Percentiles rank a stretch among this genome's conserved stretches.
Evolutionary conservation across 1,284 basidiomycete genomes (phyloP).

Genomic region (Austropuccinia psidii): DNA sequence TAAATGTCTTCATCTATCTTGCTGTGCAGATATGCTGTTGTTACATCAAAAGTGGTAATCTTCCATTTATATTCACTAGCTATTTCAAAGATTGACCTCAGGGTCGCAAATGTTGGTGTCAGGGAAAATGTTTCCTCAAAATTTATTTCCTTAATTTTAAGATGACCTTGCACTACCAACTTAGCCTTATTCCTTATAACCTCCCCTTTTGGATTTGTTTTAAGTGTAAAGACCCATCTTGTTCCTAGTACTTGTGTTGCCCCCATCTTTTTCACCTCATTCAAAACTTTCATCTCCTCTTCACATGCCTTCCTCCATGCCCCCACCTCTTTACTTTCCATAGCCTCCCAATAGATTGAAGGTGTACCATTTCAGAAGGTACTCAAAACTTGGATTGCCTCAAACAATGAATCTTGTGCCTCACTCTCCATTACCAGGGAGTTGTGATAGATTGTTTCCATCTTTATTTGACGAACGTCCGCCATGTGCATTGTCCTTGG

Average conservation of each 20-base stretch:
- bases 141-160: conserved; percentile 25
- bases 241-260: background rate
- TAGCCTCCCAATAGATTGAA: background rate
- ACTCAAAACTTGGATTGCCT: no score
- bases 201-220: conserved; percentile 5
- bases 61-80: background rate
- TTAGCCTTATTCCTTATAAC: conserved; percentile 26
- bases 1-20: conserved; percentile 8
- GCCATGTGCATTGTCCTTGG: no score
- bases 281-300: conserved; percentile 1
- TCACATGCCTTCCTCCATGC: background rate
- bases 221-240: conserved; percentile 34
- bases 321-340: background rate
- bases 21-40: conserved; percentile 12
- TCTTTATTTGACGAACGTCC: no score
- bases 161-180: conserved; percentile 37
- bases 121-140: conserved; percentile 37
- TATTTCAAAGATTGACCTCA: background rate
- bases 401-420: no score
- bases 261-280: background rate
- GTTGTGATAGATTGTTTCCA: no score
- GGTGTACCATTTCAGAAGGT: no score
- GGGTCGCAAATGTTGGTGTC: conserved; percentile 3
- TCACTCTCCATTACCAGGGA: no score
- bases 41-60: conserved; percentile 7